A percentile compares a stretch with the other conserved stretches of the same genome.
phyloP scores from a whole-genome alignment of 495 filamentous ascomycete species.

The Penicillium samsonianum region DNA sequence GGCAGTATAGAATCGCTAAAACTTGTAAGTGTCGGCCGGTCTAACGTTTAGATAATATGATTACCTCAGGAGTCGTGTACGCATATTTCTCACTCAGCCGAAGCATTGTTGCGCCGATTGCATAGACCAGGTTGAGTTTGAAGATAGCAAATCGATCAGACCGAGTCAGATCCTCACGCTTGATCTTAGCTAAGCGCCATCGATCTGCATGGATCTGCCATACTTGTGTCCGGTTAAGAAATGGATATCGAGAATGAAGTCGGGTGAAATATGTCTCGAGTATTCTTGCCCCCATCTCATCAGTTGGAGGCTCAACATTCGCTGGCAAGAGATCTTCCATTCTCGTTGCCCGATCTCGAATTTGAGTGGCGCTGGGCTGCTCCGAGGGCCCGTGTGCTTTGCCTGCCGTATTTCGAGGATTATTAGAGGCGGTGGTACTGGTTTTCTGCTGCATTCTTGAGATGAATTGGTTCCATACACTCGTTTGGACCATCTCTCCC shows the following conservation, averaged over 20 bases:
- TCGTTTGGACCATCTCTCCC: slow-evolving; percentile 56
- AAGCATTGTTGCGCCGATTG: slow-evolving; percentile 53
- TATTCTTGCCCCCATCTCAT: slow-evolving; percentile 50
- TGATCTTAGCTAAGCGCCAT: slow-evolving; percentile 43
- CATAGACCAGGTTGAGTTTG: slow-evolving; percentile 54
- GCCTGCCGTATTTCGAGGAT: slow-evolving; percentile 7
- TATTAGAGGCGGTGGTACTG: not conserved
- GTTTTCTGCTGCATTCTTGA: slow-evolving; percentile 33
- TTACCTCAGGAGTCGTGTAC: slow-evolving; percentile 47
- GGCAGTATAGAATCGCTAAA: slow-evolving; percentile 48
- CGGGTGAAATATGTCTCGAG: slow-evolving; percentile 48
- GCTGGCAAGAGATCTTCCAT: slow-evolving; percentile 44
- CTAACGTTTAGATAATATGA: not conserved
- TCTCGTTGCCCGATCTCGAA: slow-evolving; percentile 29
- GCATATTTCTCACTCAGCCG: slow-evolving; percentile 50
- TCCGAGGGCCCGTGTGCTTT: slow-evolving; percentile 11
- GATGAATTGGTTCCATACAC: slow-evolving; percentile 54
- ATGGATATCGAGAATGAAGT: slow-evolving; percentile 52
- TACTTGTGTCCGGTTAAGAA: slow-evolving; percentile 48
- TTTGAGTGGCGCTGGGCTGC: slow-evolving; percentile 12
- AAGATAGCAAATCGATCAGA: slow-evolving; percentile 52
- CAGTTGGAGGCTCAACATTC: slow-evolving; percentile 49
- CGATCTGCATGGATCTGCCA: slow-evolving; percentile 48
- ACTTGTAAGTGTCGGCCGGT: not conserved
- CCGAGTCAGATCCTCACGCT: slow-evolving; percentile 41